A percentile compares a stretch with the other conserved stretches of the same genome.
phyloP scores from a whole-genome alignment of 768 basidiomycete species.

The Psilocybe subaeruginosa region DNA sequence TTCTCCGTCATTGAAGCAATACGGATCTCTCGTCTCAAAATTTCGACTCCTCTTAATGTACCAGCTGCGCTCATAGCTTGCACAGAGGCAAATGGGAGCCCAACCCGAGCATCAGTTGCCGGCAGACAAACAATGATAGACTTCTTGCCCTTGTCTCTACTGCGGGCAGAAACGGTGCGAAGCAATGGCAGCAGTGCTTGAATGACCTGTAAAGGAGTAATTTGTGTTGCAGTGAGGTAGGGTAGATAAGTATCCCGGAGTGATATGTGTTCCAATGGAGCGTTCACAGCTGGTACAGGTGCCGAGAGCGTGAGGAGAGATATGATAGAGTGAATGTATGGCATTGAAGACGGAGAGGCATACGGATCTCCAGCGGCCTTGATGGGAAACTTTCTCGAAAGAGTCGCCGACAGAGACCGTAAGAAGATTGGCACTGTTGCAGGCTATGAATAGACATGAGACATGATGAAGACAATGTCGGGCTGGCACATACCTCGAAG shows the following conservation, averaged over 20 bases:
- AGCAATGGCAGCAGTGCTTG: constrained; percentile 79
- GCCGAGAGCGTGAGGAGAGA: constrained; percentile 67
- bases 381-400: constrained; percentile 84
- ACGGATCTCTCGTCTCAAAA: constrained; percentile 74
- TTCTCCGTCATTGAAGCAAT: constrained; percentile 57
- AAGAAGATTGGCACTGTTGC: constrained; percentile 75
- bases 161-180: constrained; percentile 63
- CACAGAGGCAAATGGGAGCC: constrained; percentile 68
- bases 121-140: constrained; percentile 78
- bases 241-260: constrained; percentile 66
- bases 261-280: constrained; percentile 74
- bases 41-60: constrained; percentile 70
- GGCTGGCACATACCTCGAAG: constrained; percentile 54
- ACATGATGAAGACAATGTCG: not conserved
- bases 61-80: constrained; percentile 79
- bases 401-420: constrained; percentile 76
- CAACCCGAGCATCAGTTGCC: constrained; percentile 70
- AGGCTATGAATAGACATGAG: constrained; percentile 46
- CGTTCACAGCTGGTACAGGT: constrained; percentile 42
- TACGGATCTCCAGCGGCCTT: constrained; percentile 82
- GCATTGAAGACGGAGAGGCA: constrained; percentile 61
- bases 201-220: constrained; percentile 76
- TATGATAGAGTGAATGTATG: constrained; percentile 78
- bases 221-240: constrained; percentile 73
- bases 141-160: constrained; percentile 54